Evolutionary conservation across 805 yeast genomes (phyloP), one percentile per base, ranked within the genome.

Genomic region (Candida pini): DNA sequence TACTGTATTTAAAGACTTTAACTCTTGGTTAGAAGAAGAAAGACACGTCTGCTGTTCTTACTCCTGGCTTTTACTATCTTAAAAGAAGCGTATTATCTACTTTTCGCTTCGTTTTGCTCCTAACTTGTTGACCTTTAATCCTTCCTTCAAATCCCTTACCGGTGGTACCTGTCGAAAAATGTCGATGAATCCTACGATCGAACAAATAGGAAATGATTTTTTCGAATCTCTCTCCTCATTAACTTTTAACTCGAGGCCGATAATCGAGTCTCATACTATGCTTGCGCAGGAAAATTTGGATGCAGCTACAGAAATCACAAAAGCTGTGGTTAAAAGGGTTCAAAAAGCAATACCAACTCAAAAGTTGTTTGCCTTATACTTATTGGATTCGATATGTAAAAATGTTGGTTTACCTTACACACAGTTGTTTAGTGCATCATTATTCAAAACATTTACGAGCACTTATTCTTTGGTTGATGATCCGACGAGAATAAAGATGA

Each of bases 321-420:
- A 74, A 35, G 85, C 88, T 12, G 74, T 92, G 35, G 86, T 81
- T 45, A 69, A 68, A 34, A 73, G 96, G 56, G 78, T 90, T 31
- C 69, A 72, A 44, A 80, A 75, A 56, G 78, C 92, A 50, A 73
- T 84, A 3, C 97, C 97, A 2, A 71, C 74, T 9, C 89, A 85
- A 45, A 92, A 92, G 59, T 68, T 92, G 31, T 92, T 75, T 48
- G 78, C 92, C 4, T 68, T 92, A 40, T 92, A 90, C 54, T 68
- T 90, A 30, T 61, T 92, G 36, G 97, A 92, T 58, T 88, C 97
- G 13, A 83, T 92, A 31, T 83, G 90, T 62, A 92, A 92, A 58
- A 85, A 81, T 50, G 80, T 86, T 21, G 96, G 97, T 7, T 72
- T 79, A 41, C 97, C 97, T 2, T 92, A 90, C 56, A 84, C 87